A percentile compares a stretch with the other conserved stretches of the same genome.
These are phyloP conservation scores for Bryoglossum gracile DNA, from an alignment of 495 filamentous ascomycete species.

Conservation along the genomic window DNA sequence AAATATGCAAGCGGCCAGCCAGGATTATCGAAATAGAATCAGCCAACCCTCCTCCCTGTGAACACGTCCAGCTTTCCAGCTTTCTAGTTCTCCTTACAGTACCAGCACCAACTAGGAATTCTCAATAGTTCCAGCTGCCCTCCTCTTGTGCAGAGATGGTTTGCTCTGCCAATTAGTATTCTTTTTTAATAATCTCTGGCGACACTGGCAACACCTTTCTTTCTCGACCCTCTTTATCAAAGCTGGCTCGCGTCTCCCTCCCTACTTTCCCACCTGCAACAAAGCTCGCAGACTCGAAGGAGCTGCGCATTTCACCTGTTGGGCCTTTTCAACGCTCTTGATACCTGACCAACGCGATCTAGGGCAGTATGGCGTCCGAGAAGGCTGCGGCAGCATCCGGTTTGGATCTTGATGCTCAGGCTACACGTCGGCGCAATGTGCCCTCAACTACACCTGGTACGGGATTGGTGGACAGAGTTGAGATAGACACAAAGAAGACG, in stretches of 20 bases:
- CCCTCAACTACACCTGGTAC: constrained; percentile 32
- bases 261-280: not conserved
- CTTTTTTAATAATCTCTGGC: constrained; percentile 19
- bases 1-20: not conserved
- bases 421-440: constrained; percentile 70
- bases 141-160: constrained; percentile 22
- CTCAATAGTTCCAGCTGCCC: constrained; percentile 4
- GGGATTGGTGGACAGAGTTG: constrained; percentile 21
- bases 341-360: not conserved
- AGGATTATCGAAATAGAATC: constrained; percentile 1
- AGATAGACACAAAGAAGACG: constrained; percentile 59
- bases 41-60: too few species aligned
- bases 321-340: not conserved
- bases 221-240: constrained; percentile 19
- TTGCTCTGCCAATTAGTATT: constrained; percentile 20
- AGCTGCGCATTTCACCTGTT: not conserved
- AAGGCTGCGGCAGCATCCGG: constrained; percentile 57
- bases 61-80: not conserved
- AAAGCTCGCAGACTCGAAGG: not conserved
- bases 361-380: constrained; percentile 38
- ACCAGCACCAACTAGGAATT: constrained; percentile 3
- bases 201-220: constrained; percentile 14
- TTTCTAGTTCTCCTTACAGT: not conserved
- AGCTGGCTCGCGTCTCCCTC: constrained; percentile 10
- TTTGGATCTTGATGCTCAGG: constrained; percentile 52